Evolutionary conservation across 805 yeast species (phyloP).

Genomic region (Metschnikowia gruessii): DNA sequence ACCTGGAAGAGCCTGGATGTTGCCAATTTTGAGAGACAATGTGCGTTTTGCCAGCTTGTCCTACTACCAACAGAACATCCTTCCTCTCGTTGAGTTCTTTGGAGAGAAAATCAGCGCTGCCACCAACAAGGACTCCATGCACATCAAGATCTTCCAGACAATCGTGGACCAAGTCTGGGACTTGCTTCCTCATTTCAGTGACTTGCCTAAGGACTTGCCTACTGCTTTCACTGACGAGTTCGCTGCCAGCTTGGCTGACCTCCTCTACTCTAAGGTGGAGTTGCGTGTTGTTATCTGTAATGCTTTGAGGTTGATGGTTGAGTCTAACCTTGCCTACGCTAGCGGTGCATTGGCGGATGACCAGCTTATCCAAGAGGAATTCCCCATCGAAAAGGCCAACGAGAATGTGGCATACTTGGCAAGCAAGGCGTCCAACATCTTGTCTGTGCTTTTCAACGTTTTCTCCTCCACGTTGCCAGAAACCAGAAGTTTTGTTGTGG

Average conservation of each 20-base stretch:
- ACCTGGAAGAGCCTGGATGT: slow-evolving; percentile 93
- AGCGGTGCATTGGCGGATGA: slow-evolving; percentile 58
- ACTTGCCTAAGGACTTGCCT: slow-evolving; percentile 72
- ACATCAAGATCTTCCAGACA: slow-evolving; percentile 76
- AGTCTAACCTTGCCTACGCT: slow-evolving; percentile 64
- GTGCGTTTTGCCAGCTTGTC: slow-evolving; percentile 67
- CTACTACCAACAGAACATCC: slow-evolving; percentile 58
- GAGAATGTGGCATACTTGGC: slow-evolving; percentile 62
- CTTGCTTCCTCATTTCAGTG: slow-evolving; percentile 83
- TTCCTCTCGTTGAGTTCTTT: slow-evolving; percentile 63
- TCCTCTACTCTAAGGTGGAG: slow-evolving; percentile 70
- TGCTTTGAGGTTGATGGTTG: slow-evolving; percentile 72
- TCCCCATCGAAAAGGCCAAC: slow-evolving; percentile 55
- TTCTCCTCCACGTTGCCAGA: slow-evolving; percentile 87
- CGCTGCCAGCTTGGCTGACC: slow-evolving; percentile 71
- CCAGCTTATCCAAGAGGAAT: slow-evolving; percentile 55
- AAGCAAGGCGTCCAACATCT: slow-evolving; percentile 64
- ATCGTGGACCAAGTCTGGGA: slow-evolving; percentile 92
- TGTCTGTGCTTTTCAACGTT: slow-evolving; percentile 88
- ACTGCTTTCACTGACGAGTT: slow-evolving; percentile 67
- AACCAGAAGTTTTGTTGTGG: slow-evolving; percentile 78
- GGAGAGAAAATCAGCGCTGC: slow-evolving; percentile 43
- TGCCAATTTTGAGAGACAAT: slow-evolving; percentile 87
- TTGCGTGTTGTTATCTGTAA: slow-evolving; percentile 82
- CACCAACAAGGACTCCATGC: slow-evolving; percentile 56